Evolutionary conservation across 768 basidiomycete species (phyloP).

Genomic region (Lenzites betulinus): DNA sequence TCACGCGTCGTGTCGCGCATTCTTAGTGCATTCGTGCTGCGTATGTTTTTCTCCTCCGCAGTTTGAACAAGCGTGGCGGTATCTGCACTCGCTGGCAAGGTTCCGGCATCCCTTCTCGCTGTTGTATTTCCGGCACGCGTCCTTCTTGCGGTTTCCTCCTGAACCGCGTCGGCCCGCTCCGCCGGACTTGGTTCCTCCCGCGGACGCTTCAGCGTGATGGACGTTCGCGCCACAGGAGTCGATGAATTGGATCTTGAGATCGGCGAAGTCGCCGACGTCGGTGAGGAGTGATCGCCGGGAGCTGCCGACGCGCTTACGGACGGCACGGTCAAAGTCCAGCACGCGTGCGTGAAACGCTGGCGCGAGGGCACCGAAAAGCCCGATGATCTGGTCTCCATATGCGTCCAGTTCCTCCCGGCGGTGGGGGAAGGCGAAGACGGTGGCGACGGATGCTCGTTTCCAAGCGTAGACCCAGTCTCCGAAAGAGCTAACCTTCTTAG

Average conservation of each 20-base stretch:
- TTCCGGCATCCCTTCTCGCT: no score
- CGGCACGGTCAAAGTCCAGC: constrained; percentile 36
- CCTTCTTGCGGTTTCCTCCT: neutral
- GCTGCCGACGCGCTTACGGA: constrained; percentile 29
- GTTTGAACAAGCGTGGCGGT: no score
- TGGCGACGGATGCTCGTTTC: no score
- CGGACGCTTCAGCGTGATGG: neutral
- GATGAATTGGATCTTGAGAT: constrained; percentile 8
- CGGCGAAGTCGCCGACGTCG: constrained; percentile 22
- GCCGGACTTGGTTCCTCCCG: neutral
- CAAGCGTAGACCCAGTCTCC: neutral
- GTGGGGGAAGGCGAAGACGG: no score
- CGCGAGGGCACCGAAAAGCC: constrained; percentile 29
- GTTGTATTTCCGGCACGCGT: neutral
- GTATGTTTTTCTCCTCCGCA: constrained; percentile 1
- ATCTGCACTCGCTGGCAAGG: no score
- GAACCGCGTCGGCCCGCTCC: neutral
- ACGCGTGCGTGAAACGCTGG: constrained; percentile 11
- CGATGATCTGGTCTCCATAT: constrained; percentile 28
- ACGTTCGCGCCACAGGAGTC: neutral
- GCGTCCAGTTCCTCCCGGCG: constrained; percentile 21
- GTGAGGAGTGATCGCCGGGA: constrained; percentile 22
- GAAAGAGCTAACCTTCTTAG: no score
- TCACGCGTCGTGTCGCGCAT: neutral
- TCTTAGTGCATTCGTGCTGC: constrained; percentile 6